Percentiles rank a stretch among this genome's conserved stretches.
phyloP scores from a whole-genome alignment of 176 grass and related monocot genomes.

The Aegilops longissima region DNA sequence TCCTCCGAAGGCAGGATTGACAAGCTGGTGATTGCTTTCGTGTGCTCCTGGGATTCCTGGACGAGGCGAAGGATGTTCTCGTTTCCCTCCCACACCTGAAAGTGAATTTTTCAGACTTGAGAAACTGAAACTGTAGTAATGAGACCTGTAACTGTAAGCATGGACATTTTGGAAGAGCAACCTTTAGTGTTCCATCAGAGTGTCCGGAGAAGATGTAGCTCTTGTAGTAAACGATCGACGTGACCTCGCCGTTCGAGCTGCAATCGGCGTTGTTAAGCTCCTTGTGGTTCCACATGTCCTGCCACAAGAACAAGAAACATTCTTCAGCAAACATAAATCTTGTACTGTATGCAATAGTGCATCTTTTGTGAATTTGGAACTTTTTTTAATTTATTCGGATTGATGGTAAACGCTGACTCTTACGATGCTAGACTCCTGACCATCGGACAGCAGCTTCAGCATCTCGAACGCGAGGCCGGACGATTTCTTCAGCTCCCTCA shows the following conservation, averaged over 20 bases:
- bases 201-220: conserved; percentile 65
- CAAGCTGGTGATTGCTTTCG: conserved; percentile 59
- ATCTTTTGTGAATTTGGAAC: not conserved
- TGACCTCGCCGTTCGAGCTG: conserved; percentile 53
- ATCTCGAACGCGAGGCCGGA: conserved; percentile 66
- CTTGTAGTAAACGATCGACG: conserved; percentile 55
- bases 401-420: not conserved
- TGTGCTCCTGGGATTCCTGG: conserved; percentile 53
- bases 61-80: conserved; percentile 47
- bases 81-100: conserved; percentile 62
- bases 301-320: not conserved
- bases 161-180: not conserved
- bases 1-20: conserved; percentile 38
- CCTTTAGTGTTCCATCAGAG: conserved; percentile 67
- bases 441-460: conserved; percentile 70
- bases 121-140: not conserved
- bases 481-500: conserved; percentile 72
- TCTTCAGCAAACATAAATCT: not conserved
- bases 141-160: no score
- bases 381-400: no score
- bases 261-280: conserved; percentile 57
- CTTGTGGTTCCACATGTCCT: conserved; percentile 76
- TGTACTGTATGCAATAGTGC: no score
- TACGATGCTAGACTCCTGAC: conserved; percentile 71
- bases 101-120: not conserved